Percentiles rank a stretch among this genome's conserved stretches.
Evolutionary conservation across 306 rosid species (phyloP).

Genomic region (Ziziphus jujuba): DNA sequence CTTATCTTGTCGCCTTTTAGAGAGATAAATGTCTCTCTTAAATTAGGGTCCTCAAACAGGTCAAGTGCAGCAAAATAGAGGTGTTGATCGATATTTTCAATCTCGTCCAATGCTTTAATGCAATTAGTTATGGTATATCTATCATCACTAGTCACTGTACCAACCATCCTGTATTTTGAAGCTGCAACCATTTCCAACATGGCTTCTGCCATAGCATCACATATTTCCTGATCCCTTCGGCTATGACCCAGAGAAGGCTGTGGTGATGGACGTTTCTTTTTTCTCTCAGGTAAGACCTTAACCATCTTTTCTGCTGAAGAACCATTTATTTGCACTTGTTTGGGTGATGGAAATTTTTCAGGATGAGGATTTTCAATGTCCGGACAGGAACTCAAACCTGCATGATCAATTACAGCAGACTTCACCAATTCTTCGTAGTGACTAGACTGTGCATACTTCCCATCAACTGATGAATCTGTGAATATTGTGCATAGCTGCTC

Average conservation of each 20-base stretch:
- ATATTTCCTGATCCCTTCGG: constrained; percentile 46
- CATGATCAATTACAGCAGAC: constrained; percentile 37
- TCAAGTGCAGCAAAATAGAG: constrained; percentile 72
- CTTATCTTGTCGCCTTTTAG: constrained; percentile 53
- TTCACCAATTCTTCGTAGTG: constrained; percentile 70
- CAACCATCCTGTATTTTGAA: constrained; percentile 48
- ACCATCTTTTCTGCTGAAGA: constrained; percentile 37
- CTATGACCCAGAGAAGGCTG: constrained; percentile 32
- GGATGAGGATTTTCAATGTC: constrained; percentile 36
- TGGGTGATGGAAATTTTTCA: constrained; percentile 40
- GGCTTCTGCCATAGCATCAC: constrained; percentile 61
- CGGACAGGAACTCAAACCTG: constrained; percentile 39
- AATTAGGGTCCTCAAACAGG: constrained; percentile 65
- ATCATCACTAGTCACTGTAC: constrained; percentile 37
- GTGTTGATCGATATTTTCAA: constrained; percentile 49
- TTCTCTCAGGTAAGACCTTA: constrained; percentile 48
- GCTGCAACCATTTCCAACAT: constrained; percentile 66
- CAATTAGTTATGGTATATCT: constrained; percentile 70
- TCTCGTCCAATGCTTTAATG: constrained; percentile 73
- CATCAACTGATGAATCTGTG: constrained; percentile 68
- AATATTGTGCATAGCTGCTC: constrained; percentile 80
- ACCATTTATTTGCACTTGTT: constrained; percentile 33
- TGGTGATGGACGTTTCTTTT: constrained; percentile 57
- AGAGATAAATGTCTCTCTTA: constrained; percentile 73
- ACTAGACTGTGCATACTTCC: constrained; percentile 84